Percentiles rank a stretch among this genome's conserved stretches.
Evolutionary conservation across 139 green algal species (phyloP).

Genomic region (Chloropicon primus): DNA sequence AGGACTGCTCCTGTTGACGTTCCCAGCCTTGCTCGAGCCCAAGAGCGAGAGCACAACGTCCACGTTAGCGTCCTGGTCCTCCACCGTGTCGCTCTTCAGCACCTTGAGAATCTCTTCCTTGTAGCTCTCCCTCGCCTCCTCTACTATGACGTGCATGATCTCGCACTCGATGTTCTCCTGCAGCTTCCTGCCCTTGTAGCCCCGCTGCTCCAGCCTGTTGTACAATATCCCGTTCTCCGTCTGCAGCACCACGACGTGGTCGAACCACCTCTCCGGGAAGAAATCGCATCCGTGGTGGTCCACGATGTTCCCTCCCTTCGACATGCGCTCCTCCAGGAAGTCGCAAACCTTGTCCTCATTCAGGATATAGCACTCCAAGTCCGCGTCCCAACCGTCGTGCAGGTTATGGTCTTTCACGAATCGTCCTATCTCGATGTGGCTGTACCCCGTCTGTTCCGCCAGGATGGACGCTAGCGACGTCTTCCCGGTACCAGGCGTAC

Average conservation of each 20-base stretch:
- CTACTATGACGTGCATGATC: constrained; percentile 90
- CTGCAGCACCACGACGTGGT: constrained; percentile 87
- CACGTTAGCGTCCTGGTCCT: background rate
- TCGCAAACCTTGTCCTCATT: constrained; percentile 95
- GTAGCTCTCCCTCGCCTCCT: constrained; percentile 90
- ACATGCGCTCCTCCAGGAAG: constrained; percentile 69
- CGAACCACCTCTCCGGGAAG: constrained; percentile 96
- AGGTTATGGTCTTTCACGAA: constrained; percentile 59
- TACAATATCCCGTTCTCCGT: constrained; percentile 82
- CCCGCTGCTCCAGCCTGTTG: constrained; percentile 64
- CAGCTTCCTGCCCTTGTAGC: constrained; percentile 76
- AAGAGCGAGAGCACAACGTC: background rate
- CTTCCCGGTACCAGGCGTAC: constrained; percentile 92
- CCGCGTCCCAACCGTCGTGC: constrained; percentile 64
- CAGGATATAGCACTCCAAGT: constrained; percentile 67
- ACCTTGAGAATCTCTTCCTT: constrained; percentile 14
- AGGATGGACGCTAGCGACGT: constrained; percentile 57
- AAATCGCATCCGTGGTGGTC: constrained; percentile 97
- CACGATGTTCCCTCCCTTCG: constrained; percentile 64
- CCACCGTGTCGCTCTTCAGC: background rate
- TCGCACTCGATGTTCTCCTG: constrained; percentile 91
- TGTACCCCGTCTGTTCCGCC: constrained; percentile 35
- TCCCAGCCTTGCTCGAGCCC: background rate
- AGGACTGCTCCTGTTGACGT: background rate
- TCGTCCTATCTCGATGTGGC: constrained; percentile 73